Evolutionary conservation across 176 grass and related monocot species (phyloP).

Genomic region (Cymbopogon citratus): DNA sequence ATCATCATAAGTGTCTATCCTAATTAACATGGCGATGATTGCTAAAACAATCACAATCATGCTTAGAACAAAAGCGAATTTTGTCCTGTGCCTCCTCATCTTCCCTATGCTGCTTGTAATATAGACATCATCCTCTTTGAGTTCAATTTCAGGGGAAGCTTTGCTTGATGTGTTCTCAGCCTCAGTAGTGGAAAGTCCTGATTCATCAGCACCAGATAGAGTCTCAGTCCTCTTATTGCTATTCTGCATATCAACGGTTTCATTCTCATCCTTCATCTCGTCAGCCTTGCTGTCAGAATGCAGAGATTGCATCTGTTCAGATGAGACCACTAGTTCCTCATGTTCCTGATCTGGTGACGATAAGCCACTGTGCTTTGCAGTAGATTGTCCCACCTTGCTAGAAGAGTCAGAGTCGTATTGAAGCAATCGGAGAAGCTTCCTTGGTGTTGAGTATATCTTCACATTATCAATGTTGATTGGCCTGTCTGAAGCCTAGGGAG

Average conservation of each 20-base stretch:
- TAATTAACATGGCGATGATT: slow-evolving; percentile 32
- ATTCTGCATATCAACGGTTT: neutral
- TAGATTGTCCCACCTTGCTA: neutral
- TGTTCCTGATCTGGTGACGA: slow-evolving; percentile 7
- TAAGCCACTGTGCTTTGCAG: neutral
- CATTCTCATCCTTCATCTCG: slow-evolving; percentile 30
- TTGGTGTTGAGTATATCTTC: slow-evolving; percentile 61
- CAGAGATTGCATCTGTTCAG: slow-evolving; percentile 25
- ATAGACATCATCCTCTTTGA: slow-evolving; percentile 7
- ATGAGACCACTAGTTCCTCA: neutral
- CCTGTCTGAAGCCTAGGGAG: slow-evolving; percentile 40
- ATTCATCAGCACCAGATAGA: slow-evolving; percentile 31
- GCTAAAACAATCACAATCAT: slow-evolving; percentile 34
- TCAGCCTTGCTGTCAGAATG: slow-evolving; percentile 35
- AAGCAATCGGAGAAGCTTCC: slow-evolving; percentile 63
- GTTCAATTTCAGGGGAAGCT: slow-evolving; percentile 17
- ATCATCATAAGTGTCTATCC: slow-evolving; percentile 35
- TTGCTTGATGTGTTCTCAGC: slow-evolving; percentile 22
- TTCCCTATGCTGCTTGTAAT: slow-evolving; percentile 18
- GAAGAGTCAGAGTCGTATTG: slow-evolving; percentile 42
- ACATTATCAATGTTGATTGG: slow-evolving; percentile 59
- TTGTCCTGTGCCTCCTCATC: slow-evolving; percentile 6
- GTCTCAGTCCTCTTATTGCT: neutral
- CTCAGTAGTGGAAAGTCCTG: slow-evolving; percentile 37
- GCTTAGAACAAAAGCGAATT: slow-evolving; percentile 32